Percentiles rank a stretch among this genome's conserved stretches.
Conservation (phyloP, 2,329 filamentous ascomycete genomes). For the Aspergillus sp. region DNA sequence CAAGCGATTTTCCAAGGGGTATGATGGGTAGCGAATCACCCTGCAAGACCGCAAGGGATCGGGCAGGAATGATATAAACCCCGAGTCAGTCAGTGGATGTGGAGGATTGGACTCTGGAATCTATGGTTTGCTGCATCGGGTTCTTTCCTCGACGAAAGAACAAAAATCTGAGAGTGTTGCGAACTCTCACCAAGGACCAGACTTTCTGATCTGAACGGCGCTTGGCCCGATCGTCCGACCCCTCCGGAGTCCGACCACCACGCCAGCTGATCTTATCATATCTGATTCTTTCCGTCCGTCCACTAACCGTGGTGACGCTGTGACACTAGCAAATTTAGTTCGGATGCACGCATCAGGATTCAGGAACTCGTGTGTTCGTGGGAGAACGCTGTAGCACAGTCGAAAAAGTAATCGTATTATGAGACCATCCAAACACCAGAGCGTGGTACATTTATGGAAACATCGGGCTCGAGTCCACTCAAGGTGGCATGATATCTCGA, state of each 20-base stretch:
- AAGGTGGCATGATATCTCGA: background rate
- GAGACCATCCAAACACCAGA: background rate
- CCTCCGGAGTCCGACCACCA: constrained; percentile 20
- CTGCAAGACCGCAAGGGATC: constrained; percentile 3
- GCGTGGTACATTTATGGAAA: background rate
- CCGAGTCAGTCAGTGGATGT: background rate
- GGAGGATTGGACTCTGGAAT: background rate
- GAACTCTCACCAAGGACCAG: background rate
- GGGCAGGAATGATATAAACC: background rate
- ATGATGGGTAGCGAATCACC: background rate
- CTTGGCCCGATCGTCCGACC: background rate
- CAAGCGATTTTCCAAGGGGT: background rate
- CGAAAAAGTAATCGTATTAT: background rate
- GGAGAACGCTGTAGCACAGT: background rate
- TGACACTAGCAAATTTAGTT: constrained; percentile 18
- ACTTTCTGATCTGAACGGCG: background rate
- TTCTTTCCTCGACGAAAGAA: background rate
- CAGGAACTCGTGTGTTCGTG: constrained; percentile 5
- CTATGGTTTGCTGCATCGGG: background rate
- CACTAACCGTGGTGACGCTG: constrained; percentile 17
- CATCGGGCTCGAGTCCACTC: background rate
- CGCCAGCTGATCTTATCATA: constrained; percentile 32
- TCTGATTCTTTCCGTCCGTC: constrained; percentile 24
- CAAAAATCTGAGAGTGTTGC: background rate
- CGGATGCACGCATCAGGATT: constrained; percentile 11